These are phyloP conservation scores for Retiboletus flavoniger DNA, from an alignment of 1,284 basidiomycete species.

Conservation along the genomic window DNA sequence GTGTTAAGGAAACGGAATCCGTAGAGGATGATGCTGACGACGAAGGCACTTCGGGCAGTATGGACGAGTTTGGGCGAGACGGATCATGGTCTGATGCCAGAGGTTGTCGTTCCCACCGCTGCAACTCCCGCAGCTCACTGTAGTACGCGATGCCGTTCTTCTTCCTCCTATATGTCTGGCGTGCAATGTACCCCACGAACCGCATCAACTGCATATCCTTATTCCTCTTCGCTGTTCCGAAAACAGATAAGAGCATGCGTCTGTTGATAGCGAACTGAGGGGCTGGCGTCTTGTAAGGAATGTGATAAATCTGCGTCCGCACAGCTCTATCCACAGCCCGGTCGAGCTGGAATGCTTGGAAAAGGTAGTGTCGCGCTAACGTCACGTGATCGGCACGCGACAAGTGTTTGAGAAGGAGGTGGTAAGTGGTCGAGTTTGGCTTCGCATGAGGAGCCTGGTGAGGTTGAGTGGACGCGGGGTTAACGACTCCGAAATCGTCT, in stretches of 20 bases:
- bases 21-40: constrained; percentile 36
- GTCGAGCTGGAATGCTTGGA: constrained; percentile 57
- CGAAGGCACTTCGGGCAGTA: constrained; percentile 16
- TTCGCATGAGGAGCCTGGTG: constrained; percentile 46
- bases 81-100: constrained; percentile 26
- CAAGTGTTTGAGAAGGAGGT: constrained; percentile 57
- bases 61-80: constrained; percentile 8
- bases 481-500: constrained; percentile 56
- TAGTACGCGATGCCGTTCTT: constrained; percentile 47
- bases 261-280: constrained; percentile 56
- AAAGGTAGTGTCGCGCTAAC: constrained; percentile 67
- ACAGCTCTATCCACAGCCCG: constrained; percentile 36
- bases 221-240: constrained; percentile 54
- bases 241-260: constrained; percentile 52
- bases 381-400: constrained; percentile 45
- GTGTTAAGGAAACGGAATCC: constrained; percentile 13
- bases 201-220: constrained; percentile 56
- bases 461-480: constrained; percentile 39
- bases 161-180: constrained; percentile 46
- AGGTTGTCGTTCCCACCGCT: constrained; percentile 24
- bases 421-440: constrained; percentile 72
- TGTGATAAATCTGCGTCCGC: constrained; percentile 25
- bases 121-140: constrained; percentile 28
- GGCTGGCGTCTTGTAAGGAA: constrained; percentile 39
- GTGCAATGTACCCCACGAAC: constrained; percentile 52